These are phyloP conservation scores for Ceriops decandra DNA, from an alignment of 345 rosid species.

Conservation along the genomic window DNA sequence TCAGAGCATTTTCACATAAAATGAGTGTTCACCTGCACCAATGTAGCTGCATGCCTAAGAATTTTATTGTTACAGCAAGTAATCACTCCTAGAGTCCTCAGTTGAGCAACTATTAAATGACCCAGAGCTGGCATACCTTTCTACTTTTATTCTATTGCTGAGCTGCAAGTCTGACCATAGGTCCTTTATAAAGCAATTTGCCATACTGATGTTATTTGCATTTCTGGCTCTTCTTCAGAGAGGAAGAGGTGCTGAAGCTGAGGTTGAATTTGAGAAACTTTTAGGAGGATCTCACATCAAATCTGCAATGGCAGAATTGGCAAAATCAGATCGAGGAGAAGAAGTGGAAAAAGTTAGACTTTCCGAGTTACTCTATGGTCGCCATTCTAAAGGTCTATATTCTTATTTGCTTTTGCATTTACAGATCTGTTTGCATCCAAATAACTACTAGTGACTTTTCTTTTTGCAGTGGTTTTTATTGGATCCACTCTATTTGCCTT, in stretches of 20 bases:
- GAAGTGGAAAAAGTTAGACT: constrained; percentile 56
- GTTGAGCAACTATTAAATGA: no score
- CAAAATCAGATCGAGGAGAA: constrained; percentile 66
- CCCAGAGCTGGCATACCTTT: no score
- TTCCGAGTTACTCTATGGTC: constrained; percentile 66
- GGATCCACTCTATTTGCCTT: constrained; percentile 91
- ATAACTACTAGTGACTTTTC: constrained; percentile 35
- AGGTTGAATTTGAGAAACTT: constrained; percentile 71
- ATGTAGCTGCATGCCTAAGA: no score
- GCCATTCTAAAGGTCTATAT: constrained; percentile 56
- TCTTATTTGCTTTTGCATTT: constrained; percentile 20
- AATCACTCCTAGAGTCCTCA: no score
- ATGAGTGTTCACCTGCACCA: no score
- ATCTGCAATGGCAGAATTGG: constrained; percentile 72
- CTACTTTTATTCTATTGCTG: no score
- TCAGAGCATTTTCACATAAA: no score
- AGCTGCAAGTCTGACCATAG: neutral
- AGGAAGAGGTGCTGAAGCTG: constrained; percentile 86
- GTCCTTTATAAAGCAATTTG: neutral
- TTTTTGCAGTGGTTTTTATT: constrained; percentile 88
- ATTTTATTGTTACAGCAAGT: no score
- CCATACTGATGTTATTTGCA: constrained; percentile 1
- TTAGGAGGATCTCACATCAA: constrained; percentile 69
- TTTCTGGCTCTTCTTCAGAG: constrained; percentile 42
- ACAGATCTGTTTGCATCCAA: constrained; percentile 17